phyloP scores from a whole-genome alignment of 1,284 basidiomycete genomes.

The Retiboletus flavoniger region DNA sequence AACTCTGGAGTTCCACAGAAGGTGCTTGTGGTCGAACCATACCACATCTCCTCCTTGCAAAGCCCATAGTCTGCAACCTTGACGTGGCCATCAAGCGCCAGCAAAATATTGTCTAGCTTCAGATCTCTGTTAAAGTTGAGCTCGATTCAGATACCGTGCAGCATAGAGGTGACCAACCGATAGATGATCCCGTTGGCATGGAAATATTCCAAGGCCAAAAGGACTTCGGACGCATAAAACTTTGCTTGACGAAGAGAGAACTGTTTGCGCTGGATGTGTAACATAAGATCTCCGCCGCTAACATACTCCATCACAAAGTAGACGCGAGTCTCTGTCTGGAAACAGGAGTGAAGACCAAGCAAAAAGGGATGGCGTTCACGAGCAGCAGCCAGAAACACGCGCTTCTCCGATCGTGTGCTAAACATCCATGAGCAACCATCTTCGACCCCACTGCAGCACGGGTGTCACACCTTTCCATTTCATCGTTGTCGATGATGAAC shows the following conservation, averaged over 20 bases:
- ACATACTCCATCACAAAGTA: conserved; percentile 96
- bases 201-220: conserved; percentile 97
- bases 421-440: conserved; percentile 6
- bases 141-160: background rate
- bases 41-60: conserved; percentile 99
- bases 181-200: conserved; percentile 98
- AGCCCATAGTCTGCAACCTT: conserved; percentile 99
- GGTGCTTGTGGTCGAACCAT: conserved; percentile 94
- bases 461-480: conserved; percentile 85
- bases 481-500: conserved; percentile 99
- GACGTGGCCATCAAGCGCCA: conserved; percentile 97
- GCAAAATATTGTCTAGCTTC: conserved; percentile 97
- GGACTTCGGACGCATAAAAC: conserved; percentile 98
- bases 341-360: conserved; percentile 96
- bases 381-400: conserved; percentile 95
- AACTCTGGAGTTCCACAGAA: conserved; percentile 99
- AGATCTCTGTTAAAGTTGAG: conserved; percentile 66
- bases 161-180: conserved; percentile 53
- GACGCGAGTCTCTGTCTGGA: conserved; percentile 98
- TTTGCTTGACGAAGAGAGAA: conserved; percentile 97
- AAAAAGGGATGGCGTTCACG: conserved; percentile 97
- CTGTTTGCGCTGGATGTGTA: conserved; percentile 92
- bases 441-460: conserved; percentile 1
- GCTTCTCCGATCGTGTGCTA: conserved; percentile 98
- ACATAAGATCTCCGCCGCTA: conserved; percentile 92